Base-by-base conservation (phyloP, 768 basidiomycete genomes). In the Calocera cornea region DNA sequence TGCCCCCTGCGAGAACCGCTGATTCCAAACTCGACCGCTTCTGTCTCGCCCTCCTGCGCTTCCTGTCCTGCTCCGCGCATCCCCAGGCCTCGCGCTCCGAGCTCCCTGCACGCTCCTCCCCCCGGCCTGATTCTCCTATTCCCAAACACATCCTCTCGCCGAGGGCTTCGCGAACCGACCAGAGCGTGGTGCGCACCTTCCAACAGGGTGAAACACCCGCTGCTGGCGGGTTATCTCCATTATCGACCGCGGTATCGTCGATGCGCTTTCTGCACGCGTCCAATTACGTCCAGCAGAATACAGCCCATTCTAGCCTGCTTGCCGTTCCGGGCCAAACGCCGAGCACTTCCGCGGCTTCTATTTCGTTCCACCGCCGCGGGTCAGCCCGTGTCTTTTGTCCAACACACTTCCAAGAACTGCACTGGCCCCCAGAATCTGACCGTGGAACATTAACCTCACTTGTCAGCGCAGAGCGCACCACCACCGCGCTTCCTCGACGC, bases 191-290 rank as follows among this genome's bases (percentile, higher is more conserved):
- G 31, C 27, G 54, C 54, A 27, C 54, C 31, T 60, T 60, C 54
- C 14, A 60, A 14, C 54, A 5, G 5, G 14, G 8, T 60, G 31
- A 60, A 60, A 60, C 24, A 33, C 14, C 31, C 36, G 24, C 5
- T n/a, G 11, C 54, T 31, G 54, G 14, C 31, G 14, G 54, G 54
- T 22, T 60, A 60, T 60, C 54, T 60, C 54, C 54, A 60, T 27
- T 60, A 60, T 60, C 54, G 31, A 22, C 54, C 54, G 54, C 54
- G 54, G 54, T 60, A 60, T 33, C 54, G 27, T 27, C 54, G 27
- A 60, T 60, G 2, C 54, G 19, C 24, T 11, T 17, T 17, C 44
- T 24, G 24, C 19, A 7, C 44, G 27, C 31, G 22, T 60, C 54
- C 54, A 60, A 60, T 60, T 60, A 27, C 31, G 16, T 60, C 54